Conservation (phyloP, 2,329 filamentous ascomycete species). For the Xenosphaeropsis pyriputrescens region DNA sequence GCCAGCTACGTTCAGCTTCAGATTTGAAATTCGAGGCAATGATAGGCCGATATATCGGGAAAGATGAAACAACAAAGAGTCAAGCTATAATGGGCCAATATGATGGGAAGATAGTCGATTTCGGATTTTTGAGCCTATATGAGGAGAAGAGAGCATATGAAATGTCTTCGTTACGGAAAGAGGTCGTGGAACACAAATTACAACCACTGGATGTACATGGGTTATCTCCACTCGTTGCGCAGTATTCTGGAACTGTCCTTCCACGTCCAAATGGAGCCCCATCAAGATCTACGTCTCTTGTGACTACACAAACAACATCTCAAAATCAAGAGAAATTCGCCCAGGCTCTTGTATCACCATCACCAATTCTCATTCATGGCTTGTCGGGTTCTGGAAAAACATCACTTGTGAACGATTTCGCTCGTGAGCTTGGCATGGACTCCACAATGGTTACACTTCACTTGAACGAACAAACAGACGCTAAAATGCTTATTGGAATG, state of each 20-base stretch:
- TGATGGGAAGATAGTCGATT: conserved; percentile 67
- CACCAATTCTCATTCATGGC: conserved; percentile 70
- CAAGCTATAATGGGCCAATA: conserved; percentile 48
- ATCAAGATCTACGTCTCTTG: conserved; percentile 33
- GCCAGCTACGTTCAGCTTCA: conserved; percentile 62
- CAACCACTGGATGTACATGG: conserved; percentile 17
- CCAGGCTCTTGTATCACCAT: conserved; percentile 45
- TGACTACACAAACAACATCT: conserved; percentile 59
- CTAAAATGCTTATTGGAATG: conserved; percentile 87
- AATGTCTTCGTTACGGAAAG: conserved; percentile 5
- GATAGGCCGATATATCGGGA: conserved; percentile 48
- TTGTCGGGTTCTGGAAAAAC: conserved; percentile 85
- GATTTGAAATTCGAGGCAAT: conserved; percentile 66
- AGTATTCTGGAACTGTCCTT: conserved; percentile 53
- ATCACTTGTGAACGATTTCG: conserved; percentile 67
- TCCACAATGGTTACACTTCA: conserved; percentile 84
- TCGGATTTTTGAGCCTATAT: conserved; percentile 51
- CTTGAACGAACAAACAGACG: conserved; percentile 95
- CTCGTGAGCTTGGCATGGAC: conserved; percentile 63
- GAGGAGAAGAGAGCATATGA: conserved; percentile 27
- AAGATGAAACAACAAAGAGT: too few species aligned
- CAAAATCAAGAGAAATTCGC: conserved; percentile 60
- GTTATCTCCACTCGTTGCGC: conserved; percentile 45
- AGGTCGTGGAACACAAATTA: conserved; percentile 1
- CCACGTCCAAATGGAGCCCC: conserved; percentile 41